Percentiles rank a stretch among this genome's conserved stretches.
Evolutionary conservation across 768 basidiomycete genomes (phyloP).

Genomic region (Rhodotorula kratochvilovae): DNA sequence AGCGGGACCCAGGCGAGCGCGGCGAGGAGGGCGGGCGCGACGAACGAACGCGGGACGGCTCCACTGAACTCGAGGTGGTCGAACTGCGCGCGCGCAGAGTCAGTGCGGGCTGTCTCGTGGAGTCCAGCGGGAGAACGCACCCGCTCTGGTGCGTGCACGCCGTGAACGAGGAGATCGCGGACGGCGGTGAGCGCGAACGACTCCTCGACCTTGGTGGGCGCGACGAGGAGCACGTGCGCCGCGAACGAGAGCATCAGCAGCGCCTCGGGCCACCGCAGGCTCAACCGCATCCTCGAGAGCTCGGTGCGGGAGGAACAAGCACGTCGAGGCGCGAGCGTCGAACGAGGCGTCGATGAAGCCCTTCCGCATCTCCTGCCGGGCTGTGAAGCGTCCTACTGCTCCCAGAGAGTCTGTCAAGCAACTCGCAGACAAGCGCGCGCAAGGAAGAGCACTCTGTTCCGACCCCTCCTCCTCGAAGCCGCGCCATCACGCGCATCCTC

Average conservation of each 20-base stretch:
- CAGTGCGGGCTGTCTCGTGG: neutral
- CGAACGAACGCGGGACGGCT: conserved; percentile 79
- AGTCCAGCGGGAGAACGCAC: neutral
- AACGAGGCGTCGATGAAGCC: neutral
- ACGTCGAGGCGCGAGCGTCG: neutral
- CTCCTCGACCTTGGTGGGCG: conserved; percentile 96
- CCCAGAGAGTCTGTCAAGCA: too few relatives aligned
- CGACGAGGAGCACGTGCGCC: conserved; percentile 62
- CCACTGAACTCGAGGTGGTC: conserved; percentile 87
- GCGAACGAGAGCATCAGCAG: conserved; percentile 34
- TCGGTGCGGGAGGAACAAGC: neutral
- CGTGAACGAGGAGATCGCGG: conserved; percentile 80
- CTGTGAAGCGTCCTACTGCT: too few relatives aligned
- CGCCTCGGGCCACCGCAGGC: neutral
- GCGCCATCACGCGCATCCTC: neutral
- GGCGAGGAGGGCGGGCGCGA: conserved; percentile 68
- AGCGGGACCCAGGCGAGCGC: conserved; percentile 57
- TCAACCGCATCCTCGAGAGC: neutral
- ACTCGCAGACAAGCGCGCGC: too few relatives aligned
- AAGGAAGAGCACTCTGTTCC: neutral
- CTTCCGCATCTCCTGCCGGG: too few relatives aligned
- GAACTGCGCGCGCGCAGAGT: conserved; percentile 56
- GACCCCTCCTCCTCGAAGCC: neutral
- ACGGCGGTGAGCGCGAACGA: conserved; percentile 88
- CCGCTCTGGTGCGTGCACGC: conserved; percentile 49